phyloP scores from a whole-genome alignment of 2,329 filamentous ascomycete genomes.

The Diaporthe sp. region DNA sequence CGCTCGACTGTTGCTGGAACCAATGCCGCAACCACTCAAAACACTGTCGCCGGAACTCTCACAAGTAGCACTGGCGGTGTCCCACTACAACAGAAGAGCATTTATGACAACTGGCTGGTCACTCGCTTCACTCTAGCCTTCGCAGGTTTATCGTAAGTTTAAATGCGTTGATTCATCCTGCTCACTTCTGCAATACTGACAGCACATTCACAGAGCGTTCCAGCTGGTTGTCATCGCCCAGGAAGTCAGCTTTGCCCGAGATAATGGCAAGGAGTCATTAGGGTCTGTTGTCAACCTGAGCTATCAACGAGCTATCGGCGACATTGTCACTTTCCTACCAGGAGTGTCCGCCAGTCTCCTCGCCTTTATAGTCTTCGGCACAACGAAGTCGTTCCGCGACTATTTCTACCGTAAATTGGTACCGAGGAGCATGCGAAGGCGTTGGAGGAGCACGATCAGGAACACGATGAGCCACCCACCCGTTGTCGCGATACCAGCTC shows the following conservation, averaged over 20 bases:
- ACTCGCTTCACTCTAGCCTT: slow-evolving; percentile 60
- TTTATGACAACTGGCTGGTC: slow-evolving; percentile 60
- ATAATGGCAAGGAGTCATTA: slow-evolving; percentile 45
- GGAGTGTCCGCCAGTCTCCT: slow-evolving; percentile 53
- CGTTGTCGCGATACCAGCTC: neutral
- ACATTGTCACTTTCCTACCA: slow-evolving; percentile 53
- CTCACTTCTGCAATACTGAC: neutral
- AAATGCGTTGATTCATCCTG: neutral
- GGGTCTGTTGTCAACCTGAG: slow-evolving; percentile 50
- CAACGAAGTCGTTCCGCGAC: slow-evolving; percentile 51
- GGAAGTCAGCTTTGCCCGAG: slow-evolving; percentile 49
- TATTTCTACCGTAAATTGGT: slow-evolving; percentile 45
- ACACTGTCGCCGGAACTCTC: slow-evolving; percentile 38
- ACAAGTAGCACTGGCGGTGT: slow-evolving; percentile 35
- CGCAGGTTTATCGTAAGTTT: slow-evolving; percentile 52
- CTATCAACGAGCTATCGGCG: slow-evolving; percentile 45
- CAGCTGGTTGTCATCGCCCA: slow-evolving; percentile 54
- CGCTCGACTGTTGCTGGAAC: slow-evolving; percentile 19
- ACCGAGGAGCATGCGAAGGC: slow-evolving; percentile 39
- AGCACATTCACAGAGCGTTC: slow-evolving; percentile 46
- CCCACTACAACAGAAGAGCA: slow-evolving; percentile 44
- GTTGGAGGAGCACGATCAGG: slow-evolving; percentile 11
- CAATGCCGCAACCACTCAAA: slow-evolving; percentile 25
- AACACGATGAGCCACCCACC: slow-evolving; percentile 9
- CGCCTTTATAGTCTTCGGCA: slow-evolving; percentile 56